These are phyloP conservation scores for Penicillium sp. DNA, from an alignment of 2,329 filamentous ascomycete species.

Conservation along the genomic window DNA sequence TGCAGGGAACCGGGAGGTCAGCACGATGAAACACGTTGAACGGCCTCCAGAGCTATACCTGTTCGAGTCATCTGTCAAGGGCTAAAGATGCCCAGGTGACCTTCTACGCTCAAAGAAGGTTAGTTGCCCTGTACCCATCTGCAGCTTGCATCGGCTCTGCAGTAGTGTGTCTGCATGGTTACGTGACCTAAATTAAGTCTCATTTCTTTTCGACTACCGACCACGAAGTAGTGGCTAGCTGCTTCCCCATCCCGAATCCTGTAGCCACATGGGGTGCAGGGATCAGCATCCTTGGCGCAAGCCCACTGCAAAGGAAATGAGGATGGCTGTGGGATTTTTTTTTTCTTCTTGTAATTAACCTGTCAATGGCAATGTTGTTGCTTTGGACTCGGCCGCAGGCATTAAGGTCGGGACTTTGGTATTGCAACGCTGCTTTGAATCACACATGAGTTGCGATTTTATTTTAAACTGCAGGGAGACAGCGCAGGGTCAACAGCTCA, in stretches of 20 bases:
- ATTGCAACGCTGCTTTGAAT: neutral
- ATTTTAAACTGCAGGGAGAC: too few species aligned
- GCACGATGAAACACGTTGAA: neutral
- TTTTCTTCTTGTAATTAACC: neutral
- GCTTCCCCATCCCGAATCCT: neutral
- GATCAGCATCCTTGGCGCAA: neutral
- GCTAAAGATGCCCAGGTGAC: too few species aligned
- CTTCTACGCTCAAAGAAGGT: neutral
- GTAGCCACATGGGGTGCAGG: conserved; percentile 5
- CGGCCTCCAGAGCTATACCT: neutral
- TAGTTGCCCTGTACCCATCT: neutral
- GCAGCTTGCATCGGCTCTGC: neutral
- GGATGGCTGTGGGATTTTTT: neutral
- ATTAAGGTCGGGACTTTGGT: neutral
- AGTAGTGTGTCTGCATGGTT: neutral
- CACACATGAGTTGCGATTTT: neutral
- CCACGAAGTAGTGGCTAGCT: neutral
- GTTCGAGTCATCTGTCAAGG: neutral
- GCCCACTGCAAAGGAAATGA: neutral
- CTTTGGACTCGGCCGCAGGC: neutral
- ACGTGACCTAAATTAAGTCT: conserved; percentile 4
- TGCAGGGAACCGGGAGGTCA: neutral
- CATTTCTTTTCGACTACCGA: neutral
- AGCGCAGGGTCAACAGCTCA: too few species aligned
- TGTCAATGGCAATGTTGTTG: neutral